These are phyloP conservation scores for Zizania palustris DNA, from an alignment of 202 grass and related monocot species.

Conservation along the genomic window DNA sequence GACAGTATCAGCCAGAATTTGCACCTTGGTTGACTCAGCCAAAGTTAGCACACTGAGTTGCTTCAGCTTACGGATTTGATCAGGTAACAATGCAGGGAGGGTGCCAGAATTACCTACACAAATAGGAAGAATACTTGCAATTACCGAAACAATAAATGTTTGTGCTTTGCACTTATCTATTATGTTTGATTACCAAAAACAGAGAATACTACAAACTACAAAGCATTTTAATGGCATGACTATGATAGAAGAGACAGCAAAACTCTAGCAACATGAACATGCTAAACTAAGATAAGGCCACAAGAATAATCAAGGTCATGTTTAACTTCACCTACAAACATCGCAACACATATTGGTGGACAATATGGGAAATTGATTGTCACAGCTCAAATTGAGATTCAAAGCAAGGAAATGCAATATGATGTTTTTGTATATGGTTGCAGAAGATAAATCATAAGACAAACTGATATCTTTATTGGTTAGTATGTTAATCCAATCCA, in stretches of 20 bases:
- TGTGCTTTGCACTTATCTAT: conserved; percentile 1
- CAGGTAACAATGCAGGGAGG: conserved; percentile 74
- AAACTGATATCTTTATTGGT: neutral
- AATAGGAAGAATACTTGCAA: neutral
- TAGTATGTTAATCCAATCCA: neutral
- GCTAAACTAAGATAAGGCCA: neutral
- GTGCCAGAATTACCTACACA: conserved; percentile 69
- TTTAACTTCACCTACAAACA: neutral
- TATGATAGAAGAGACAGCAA: conserved; percentile 11
- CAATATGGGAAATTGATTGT: no score
- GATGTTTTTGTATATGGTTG: neutral
- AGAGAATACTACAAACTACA: neutral
- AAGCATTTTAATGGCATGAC: neutral
- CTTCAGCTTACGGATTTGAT: conserved; percentile 92
- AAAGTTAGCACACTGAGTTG: conserved; percentile 92
- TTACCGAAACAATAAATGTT: neutral
- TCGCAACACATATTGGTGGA: neutral
- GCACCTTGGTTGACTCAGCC: conserved; percentile 91
- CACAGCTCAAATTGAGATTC: neutral
- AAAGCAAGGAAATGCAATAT: neutral
- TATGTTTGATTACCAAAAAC: conserved; percentile 17
- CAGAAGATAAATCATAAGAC: neutral
- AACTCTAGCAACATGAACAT: conserved; percentile 1
- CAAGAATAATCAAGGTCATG: neutral
- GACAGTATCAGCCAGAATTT: conserved; percentile 22